Base-by-base conservation (phyloP, 495 filamentous ascomycete genomes). In the Aspergillus ellipticus region DNA sequence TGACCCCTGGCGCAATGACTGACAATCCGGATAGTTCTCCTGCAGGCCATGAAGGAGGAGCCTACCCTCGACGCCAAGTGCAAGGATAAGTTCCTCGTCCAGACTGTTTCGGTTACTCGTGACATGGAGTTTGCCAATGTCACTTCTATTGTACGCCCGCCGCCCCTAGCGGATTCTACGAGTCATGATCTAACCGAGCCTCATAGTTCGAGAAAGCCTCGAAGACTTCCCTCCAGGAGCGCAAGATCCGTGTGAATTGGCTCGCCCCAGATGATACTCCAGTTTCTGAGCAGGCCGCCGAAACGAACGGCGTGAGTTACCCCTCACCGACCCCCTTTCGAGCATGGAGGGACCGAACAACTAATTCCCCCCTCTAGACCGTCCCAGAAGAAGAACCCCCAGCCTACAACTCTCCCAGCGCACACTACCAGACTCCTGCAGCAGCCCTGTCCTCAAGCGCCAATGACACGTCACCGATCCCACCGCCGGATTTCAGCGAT, bases 21-120 rank as follows among this genome's bases (percentile, higher is more conserved):
- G 53, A 67, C 52, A 17, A 45, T 16, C 46, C 46, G 42, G 42
- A 49, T 66, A 96, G 94, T 98, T 17, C 82, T 97, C 35, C 83
- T 98, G 22, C 94, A 98, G 75, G 90, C 92, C 19, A 96, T 97
- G 95, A 96, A 96, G 76, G 85, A 92, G 64, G 91, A 97, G 65
- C 94, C 93, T 22, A 82, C 94, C 3, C 54, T 72, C 29, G 92
- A 96, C 65, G 87, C 86, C 37, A 90, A 90, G 66, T 97, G 93
- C 79, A 86, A 90, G 68, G 94, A 98, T 77, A 98, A 98, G 76
- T 98, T 98, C 71, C 82, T 98, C 47, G 95, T 98, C 33, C 94
- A 98, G 74, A 95, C 93, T 17, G 89, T 96, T 55, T 75, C 83
- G 31, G 89, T 98, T 60, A 86, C 87, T 4, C 81, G 81, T 55